Evolutionary conservation across 192 early-diverging fungal genomes (phyloP), one percentile per base, ranked within the genome.

Genomic region (Thoreauomyces humboldtii): DNA sequence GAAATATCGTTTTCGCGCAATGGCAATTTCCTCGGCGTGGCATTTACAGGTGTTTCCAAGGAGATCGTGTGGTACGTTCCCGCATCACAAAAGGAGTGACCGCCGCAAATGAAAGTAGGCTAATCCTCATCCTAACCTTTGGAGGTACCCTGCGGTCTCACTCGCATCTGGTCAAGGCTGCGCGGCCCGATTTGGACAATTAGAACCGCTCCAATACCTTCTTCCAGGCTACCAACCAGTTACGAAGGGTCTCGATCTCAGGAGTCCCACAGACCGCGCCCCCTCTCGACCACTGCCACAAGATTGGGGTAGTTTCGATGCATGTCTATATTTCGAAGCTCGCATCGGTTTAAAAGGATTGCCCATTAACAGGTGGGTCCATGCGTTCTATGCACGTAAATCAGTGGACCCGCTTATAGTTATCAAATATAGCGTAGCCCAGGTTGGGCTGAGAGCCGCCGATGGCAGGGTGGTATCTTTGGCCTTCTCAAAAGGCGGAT

Each of bases 131-230:
- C 2, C 29, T 12, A 19, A 25, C 22, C 1, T 28, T 4, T 50
- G 17, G 17, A 55, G 61, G 68, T 91, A 77, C 59, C 91, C 91
- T 3, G 89, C 91, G 5, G 70, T 88, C 15, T 89, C 87, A 4
- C 74, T 93, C 19, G 86, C 91, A 4, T 84, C 84, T 0, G 79
- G 84, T 38, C 89, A 93, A 60, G 86, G 84, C 12, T 86, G 86
- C 3, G 57, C 73, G 27, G 65, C 92, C 33, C 75, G 76, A n/a
- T 91, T 93, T 84, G 91, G 91, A 12, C 74, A 70, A 3, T 22
- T 73, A 21, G 73, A 76, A 53, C 56, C 66, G 0, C 44, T 85
- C 19, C 41, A 41, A 72, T 82, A 70, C n/a, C 9, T n/a, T n/a
- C 38, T n/a, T 9, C 11, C 38, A 41, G 38, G 38, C 9, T 41